A percentile compares a stretch with the other conserved stretches of the same genome.
These are phyloP conservation scores for Leucoagaricus sp. DNA, from an alignment of 1,284 basidiomycete genomes.

Conservation along the genomic window DNA sequence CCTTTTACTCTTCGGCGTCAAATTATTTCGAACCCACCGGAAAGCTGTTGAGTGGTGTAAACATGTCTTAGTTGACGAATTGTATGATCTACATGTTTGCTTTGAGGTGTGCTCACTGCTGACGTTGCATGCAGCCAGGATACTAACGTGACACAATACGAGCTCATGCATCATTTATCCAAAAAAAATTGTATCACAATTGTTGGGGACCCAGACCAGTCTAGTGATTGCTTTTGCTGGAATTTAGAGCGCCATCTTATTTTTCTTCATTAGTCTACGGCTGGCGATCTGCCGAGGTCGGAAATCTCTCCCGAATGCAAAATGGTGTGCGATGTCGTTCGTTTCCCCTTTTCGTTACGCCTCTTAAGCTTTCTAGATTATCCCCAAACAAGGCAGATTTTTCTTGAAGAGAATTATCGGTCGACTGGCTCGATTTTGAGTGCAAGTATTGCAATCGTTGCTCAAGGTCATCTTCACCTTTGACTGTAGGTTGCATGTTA, in stretches of 20 bases:
- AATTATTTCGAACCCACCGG: conserved; percentile 62
- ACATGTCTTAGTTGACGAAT: conserved; percentile 91
- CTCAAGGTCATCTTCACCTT: conserved; percentile 72
- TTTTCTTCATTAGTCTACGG: conserved; percentile 68
- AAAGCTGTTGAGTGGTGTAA: conserved; percentile 62
- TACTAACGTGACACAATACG: conserved; percentile 86
- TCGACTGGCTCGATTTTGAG: conserved; percentile 81
- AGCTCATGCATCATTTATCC: conserved; percentile 80
- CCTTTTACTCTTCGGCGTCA: conserved; percentile 77
- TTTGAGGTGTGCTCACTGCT: not conserved
- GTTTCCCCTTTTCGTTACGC: not conserved
- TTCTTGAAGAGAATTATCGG: conserved; percentile 88
- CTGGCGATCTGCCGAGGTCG: conserved; percentile 86
- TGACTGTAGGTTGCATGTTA: not conserved
- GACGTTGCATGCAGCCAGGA: conserved; percentile 62
- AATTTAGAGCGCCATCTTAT: conserved; percentile 1
- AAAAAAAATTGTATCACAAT: conserved; percentile 67
- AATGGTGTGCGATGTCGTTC: conserved; percentile 43
- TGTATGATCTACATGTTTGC: conserved; percentile 48
- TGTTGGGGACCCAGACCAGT: conserved; percentile 94
- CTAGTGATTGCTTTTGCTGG: conserved; percentile 48
- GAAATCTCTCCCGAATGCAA: conserved; percentile 79
- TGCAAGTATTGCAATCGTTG: conserved; percentile 77
- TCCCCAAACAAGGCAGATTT: conserved; percentile 62
- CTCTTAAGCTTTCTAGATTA: conserved; percentile 55